These are phyloP conservation scores for Erigeron philadelphicus DNA, from an alignment of 140 eudicot genomes.

Conservation along the genomic window DNA sequence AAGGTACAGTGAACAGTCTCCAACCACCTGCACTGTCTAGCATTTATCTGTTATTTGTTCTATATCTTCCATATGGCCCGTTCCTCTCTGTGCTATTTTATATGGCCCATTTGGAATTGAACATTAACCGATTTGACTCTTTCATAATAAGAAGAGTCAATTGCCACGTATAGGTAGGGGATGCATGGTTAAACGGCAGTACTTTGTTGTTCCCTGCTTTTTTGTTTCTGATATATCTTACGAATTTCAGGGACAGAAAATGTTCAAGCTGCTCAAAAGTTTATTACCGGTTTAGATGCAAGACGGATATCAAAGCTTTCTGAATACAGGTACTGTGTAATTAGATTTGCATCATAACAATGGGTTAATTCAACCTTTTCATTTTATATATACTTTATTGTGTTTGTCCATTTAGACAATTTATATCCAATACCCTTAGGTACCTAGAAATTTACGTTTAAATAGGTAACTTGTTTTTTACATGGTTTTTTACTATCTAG, in stretches of 20 bases:
- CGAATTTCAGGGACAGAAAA: conserved; percentile 60
- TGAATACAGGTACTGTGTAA: conserved; percentile 60
- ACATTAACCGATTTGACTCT: background rate
- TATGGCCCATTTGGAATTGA: background rate
- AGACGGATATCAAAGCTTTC: conserved; percentile 87
- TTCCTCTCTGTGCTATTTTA: background rate
- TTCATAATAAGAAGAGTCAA: background rate
- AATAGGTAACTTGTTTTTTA: too few relatives aligned
- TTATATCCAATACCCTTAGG: background rate
- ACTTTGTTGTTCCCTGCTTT: background rate
- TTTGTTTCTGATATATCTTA: background rate
- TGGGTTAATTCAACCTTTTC: background rate
- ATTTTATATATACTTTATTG: background rate
- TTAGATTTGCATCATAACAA: background rate
- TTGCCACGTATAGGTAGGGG: background rate
- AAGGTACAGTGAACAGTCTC: conserved; percentile 48
- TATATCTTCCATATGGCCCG: background rate
- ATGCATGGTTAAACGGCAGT: background rate
- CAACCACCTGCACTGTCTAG: background rate
- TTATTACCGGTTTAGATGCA: conserved; percentile 91
- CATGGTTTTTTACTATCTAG: too few relatives aligned
- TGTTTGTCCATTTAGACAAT: background rate
- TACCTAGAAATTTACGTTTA: background rate
- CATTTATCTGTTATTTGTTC: too few relatives aligned
- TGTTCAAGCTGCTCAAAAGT: conserved; percentile 89